These are phyloP conservation scores for Remersonia thermophila DNA, from an alignment of 2,329 filamentous ascomycete species.

Conservation along the genomic window DNA sequence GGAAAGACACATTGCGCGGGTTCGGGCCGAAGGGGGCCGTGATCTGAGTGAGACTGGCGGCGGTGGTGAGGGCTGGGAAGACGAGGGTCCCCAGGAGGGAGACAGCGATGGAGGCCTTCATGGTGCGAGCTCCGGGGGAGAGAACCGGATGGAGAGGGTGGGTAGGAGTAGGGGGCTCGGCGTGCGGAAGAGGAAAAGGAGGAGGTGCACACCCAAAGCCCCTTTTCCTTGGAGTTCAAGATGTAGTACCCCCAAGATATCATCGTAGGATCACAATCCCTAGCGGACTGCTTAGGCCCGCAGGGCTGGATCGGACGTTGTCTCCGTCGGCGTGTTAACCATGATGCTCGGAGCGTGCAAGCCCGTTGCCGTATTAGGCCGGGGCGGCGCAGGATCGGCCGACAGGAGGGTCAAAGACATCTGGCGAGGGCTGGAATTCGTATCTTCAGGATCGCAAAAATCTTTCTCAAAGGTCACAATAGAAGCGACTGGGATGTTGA, in stretches of 20 bases:
- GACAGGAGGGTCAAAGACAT: too few relatives aligned
- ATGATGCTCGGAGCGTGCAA: constrained; percentile 7
- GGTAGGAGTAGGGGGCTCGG: constrained; percentile 1
- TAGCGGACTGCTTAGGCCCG: not conserved
- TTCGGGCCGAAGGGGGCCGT: constrained; percentile 29
- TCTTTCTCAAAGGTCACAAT: too few relatives aligned
- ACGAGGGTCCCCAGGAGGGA: not conserved
- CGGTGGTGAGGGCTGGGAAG: not conserved
- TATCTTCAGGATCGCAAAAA: too few relatives aligned
- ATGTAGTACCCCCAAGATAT: too few relatives aligned
- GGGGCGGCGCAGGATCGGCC: not conserved
- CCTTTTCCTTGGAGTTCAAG: too few relatives aligned
- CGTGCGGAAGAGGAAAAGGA: not conserved
- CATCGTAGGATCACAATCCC: not conserved
- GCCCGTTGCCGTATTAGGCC: constrained; percentile 3
- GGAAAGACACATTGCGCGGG: constrained; percentile 39
- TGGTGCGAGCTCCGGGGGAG: too few relatives aligned
- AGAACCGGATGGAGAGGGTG: too few relatives aligned
- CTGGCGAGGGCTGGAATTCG: too few relatives aligned
- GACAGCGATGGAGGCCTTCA: too few relatives aligned
- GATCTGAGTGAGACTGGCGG: constrained; percentile 10
- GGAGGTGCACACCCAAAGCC: too few relatives aligned
- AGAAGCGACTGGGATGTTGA: too few relatives aligned
- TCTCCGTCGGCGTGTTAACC: too few relatives aligned
- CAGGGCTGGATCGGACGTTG: not conserved